Conservation (phyloP, 805 yeast genomes). For the Pichia cabralensis region DNA sequence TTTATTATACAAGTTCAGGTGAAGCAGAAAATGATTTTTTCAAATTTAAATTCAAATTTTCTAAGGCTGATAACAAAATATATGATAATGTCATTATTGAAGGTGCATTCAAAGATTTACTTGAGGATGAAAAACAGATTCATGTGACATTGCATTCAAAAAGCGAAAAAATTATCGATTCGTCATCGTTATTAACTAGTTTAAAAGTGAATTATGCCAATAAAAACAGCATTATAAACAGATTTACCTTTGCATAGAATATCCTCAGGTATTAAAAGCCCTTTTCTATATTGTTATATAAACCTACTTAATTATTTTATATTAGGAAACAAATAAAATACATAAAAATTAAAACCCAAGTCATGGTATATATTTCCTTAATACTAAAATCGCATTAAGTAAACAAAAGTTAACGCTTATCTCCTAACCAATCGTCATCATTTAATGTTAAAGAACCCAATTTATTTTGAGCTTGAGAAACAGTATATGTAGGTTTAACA, state of each 20-base stretch:
- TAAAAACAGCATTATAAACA: slow-evolving; percentile 4
- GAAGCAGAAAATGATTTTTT: neutral
- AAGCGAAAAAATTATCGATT: no score
- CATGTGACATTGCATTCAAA: neutral
- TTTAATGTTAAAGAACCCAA: slow-evolving; percentile 1
- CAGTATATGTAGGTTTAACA: no score
- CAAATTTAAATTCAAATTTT: slow-evolving; percentile 1
- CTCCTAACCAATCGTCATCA: no score
- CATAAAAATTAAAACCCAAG: no score
- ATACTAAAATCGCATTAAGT: no score
- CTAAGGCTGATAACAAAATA: neutral
- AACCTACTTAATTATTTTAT: no score
- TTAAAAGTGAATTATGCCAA: neutral
- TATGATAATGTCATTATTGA: neutral
- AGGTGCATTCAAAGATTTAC: slow-evolving; percentile 2
- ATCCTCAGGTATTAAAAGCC: no score
- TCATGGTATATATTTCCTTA: no score
- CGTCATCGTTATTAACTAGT: neutral
- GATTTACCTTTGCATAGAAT: slow-evolving; percentile 1
- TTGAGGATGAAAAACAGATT: slow-evolving; percentile 1
- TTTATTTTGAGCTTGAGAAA: no score
- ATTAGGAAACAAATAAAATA: no score
- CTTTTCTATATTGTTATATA: no score
- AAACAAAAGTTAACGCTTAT: no score
- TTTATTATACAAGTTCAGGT: slow-evolving; percentile 4